These are phyloP conservation scores for Fragaria ananassa DNA, from an alignment of 306 rosid genomes.

Conservation along the genomic window DNA sequence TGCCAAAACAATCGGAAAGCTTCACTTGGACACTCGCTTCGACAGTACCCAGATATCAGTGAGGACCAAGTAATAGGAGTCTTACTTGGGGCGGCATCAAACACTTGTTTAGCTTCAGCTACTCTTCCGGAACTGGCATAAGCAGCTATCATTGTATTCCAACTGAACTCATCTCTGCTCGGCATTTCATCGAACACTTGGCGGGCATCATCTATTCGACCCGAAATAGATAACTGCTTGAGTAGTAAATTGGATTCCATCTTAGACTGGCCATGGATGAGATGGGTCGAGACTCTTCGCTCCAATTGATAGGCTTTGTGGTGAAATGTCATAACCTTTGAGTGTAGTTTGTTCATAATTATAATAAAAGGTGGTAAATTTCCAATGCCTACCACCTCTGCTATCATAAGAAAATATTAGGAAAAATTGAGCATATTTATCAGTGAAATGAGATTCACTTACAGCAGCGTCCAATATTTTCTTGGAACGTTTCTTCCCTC, in stretches of 20 bases:
- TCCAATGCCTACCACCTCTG: no score
- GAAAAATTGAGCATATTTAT: no score
- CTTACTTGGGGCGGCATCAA: conserved; percentile 42
- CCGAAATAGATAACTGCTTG: conserved; percentile 44
- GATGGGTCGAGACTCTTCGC: no score
- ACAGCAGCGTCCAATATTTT: no score
- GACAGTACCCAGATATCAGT: conserved; percentile 70
- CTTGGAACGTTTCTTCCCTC: no score
- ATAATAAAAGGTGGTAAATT: no score
- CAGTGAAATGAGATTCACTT: no score
- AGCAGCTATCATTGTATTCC: conserved; percentile 77
- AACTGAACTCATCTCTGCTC: conserved; percentile 56
- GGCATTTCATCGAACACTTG: conserved; percentile 69
- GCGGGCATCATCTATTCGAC: conserved; percentile 63
- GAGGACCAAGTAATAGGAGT: conserved; percentile 77
- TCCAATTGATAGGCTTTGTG: no score
- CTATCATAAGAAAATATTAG: no score
- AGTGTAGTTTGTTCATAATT: no score
- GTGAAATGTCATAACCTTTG: no score
- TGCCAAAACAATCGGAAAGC: conserved; percentile 57
- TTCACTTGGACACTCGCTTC: conserved; percentile 47
- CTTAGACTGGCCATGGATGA: conserved; percentile 22
- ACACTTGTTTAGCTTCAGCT: conserved; percentile 59
- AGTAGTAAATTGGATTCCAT: conserved; percentile 45
- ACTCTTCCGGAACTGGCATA: conserved; percentile 61